A percentile compares a stretch with the other conserved stretches of the same genome.
Conservation (phyloP, 192 early-diverging fungal species). For the Funneliformis geosporum region DNA sequence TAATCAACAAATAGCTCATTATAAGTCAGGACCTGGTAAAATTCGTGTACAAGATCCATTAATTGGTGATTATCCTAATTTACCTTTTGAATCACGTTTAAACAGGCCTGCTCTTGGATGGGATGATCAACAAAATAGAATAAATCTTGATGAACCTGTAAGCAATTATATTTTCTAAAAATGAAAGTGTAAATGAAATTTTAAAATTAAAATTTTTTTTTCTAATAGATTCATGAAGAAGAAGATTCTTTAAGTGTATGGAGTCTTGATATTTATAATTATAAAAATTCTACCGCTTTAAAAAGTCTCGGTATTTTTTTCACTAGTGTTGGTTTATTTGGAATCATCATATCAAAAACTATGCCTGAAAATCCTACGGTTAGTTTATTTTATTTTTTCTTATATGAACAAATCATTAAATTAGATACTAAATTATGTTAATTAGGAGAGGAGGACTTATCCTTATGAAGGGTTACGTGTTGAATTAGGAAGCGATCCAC, state of each 20-base stretch:
- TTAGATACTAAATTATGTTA: background rate
- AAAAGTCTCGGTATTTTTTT: background rate
- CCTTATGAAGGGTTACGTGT: constrained; percentile 22
- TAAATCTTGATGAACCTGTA: constrained; percentile 8
- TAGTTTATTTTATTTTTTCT: background rate
- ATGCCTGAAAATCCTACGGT: background rate
- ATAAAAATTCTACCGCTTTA: background rate
- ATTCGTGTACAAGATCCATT: background rate
- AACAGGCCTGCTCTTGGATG: constrained; percentile 9
- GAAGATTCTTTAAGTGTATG: constrained; percentile 20
- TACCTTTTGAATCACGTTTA: constrained; percentile 3
- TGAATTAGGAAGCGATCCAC: constrained; percentile 13
- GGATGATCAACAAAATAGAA: constrained; percentile 7
- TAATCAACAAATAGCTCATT: background rate
- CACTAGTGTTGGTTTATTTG: background rate
- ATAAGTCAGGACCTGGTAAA: background rate
- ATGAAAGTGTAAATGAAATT: background rate
- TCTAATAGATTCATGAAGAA: constrained; percentile 19
- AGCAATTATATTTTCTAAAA: background rate
- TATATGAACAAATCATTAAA: background rate
- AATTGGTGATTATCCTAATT: constrained; percentile 28
- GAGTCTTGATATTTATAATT: constrained; percentile 8
- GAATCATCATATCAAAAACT: background rate
- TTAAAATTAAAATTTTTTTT: background rate
- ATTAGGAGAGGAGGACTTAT: background rate